phyloP scores from a whole-genome alignment of 1,284 basidiomycete genomes.

The Naganishia sp. region DNA sequence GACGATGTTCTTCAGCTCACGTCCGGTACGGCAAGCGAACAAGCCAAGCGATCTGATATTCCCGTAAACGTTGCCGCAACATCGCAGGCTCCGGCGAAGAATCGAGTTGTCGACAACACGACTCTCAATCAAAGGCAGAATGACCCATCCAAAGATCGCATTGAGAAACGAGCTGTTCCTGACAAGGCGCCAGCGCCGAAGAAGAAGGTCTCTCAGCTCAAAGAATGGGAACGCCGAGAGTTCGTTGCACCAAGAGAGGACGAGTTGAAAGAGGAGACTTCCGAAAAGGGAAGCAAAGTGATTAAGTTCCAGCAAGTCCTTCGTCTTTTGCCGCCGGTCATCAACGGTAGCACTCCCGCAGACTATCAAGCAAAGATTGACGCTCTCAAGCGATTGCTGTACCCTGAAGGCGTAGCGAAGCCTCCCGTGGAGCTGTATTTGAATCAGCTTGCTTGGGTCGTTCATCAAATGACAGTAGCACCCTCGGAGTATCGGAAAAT shows the following conservation, averaged over 20 bases:
- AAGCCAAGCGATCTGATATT: not conserved
- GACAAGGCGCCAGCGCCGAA: conserved; percentile 1
- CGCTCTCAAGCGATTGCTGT: not conserved
- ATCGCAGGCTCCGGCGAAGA: not conserved
- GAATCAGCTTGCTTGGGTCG: not conserved
- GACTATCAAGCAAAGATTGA: conserved; percentile 1
- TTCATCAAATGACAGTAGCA: conserved; percentile 8
- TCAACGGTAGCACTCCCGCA: not conserved
- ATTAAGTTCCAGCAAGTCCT: conserved; percentile 12
- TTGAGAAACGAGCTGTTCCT: conserved; percentile 2
- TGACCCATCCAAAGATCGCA: not conserved
- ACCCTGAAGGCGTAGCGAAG: not conserved
- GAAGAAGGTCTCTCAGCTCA: not conserved
- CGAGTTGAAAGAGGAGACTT: conserved; percentile 7
- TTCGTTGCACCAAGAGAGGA: not conserved
- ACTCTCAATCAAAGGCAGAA: not conserved
- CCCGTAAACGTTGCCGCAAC: not conserved
- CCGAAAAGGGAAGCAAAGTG: not conserved
- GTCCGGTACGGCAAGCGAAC: not conserved
- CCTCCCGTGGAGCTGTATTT: conserved; percentile 10
- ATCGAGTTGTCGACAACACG: not conserved
- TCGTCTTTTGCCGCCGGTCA: conserved; percentile 2
- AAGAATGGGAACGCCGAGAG: conserved; percentile 15
- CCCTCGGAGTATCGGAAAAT: conserved; percentile 8
- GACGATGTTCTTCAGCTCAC: not conserved